Base-by-base conservation (phyloP, 139 green algal species). In the Axilococcus clingmanii region DNA sequence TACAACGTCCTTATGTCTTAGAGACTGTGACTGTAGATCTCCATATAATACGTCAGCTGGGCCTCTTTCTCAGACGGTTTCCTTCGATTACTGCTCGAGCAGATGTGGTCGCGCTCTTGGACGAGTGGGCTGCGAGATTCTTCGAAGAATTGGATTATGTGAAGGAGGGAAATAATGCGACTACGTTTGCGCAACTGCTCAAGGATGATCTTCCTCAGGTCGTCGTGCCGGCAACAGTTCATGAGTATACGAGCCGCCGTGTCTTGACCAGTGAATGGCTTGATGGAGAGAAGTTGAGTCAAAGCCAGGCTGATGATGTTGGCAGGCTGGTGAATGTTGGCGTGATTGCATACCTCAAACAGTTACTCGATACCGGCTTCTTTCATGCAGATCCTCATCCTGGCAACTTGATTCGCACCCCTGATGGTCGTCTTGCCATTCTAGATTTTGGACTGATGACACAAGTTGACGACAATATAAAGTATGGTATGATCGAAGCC, bases 81-180 rank as follows among this genome's bases (percentile, higher is more conserved):
- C 72, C 75, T 3, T 16, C 64, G 41, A 63, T 84, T 50, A 61
- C 46, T 7, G 31, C n/a, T 38, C 44, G 65, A 20, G 52, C 85
- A 40, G 92, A 99, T 62, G 57, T 98, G 5, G 90, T 97, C 20
- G 92, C 73, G 2, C 65, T 99, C 56, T 72, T 99, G 34, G 92
- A 99, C 53, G 92, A 99, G 75, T 99, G 92, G 92, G 92, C 90
- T 0, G 70, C 65, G 3, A 72, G 90, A 37, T 97, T 97, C 59
- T 97, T 97, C 57, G 90, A 97, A 65, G 89, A 97, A 76, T 69
- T 97, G 34, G 92, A 98, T 61, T 99, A 99, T 52, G 76, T 95
- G 25, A 75, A 81, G 4, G 92, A 99, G 72, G 89, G 85, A 14
- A 45, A 79, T 30, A 97, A 96, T 54, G 79, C 62, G 0, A 84